Evolutionary conservation across 192 early-diverging fungal species (phyloP).

Genomic region (Dissophora ornata): DNA sequence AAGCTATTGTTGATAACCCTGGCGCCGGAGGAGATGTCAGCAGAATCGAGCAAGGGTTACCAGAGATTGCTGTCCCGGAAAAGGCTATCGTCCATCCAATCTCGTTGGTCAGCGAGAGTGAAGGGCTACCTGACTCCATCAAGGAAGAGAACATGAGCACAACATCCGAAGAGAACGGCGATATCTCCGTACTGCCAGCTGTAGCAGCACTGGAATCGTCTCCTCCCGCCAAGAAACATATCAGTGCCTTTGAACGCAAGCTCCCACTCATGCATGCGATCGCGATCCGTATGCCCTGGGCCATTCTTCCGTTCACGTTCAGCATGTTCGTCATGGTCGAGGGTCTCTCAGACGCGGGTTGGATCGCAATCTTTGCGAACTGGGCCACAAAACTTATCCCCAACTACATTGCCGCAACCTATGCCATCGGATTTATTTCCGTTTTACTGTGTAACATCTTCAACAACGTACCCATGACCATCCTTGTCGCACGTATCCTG

Average conservation of each 20-base stretch:
- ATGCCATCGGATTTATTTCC: conserved; percentile 71
- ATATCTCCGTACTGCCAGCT: background rate
- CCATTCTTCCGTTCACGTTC: conserved; percentile 80
- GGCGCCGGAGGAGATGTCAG: background rate
- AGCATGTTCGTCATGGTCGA: conserved; percentile 92
- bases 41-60: conserved; percentile 29
- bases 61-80: conserved; percentile 15
- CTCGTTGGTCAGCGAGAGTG: background rate
- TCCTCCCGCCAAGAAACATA: background rate
- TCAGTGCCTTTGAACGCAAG: conserved; percentile 13
- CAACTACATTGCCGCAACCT: conserved; percentile 67
- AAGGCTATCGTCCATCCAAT: conserved; percentile 19
- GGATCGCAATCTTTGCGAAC: conserved; percentile 75
- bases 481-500: conserved; percentile 79
- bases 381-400: conserved; percentile 64
- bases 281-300: conserved; percentile 77
- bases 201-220: no score
- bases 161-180: background rate
- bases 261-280: conserved; percentile 67
- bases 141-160: no score
- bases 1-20: background rate
- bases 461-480: conserved; percentile 91
- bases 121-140: background rate
- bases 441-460: conserved; percentile 78
- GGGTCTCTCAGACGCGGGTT: conserved; percentile 71